Base-by-base conservation (phyloP, 352 stramenopile genomes). In the Thalassiosira exigua region DNA sequence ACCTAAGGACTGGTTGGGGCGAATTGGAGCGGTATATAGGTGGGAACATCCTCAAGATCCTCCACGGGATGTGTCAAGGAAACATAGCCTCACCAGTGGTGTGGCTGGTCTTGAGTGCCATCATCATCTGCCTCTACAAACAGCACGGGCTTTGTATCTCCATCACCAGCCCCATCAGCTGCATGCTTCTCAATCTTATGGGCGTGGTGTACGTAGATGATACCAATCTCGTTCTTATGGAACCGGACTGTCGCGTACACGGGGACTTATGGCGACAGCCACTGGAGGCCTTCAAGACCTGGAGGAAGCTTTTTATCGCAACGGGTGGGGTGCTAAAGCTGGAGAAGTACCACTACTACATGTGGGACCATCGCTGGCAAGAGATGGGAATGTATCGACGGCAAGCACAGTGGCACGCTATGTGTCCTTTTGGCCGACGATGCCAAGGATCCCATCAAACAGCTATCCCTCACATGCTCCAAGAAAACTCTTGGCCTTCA, bases 1-100 rank as follows among this genome's bases (percentile, higher is more conserved):
- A 59, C 29, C 60, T 65, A 36, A 52, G 62, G 0, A 80, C 62
- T 5, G 51, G 22, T 24, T n/a, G 21, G 12, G 70, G 62, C 3
- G 62, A 68, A 11, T 80, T 42, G 0, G 19, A 27, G 1, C 44
- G 32, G 1, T 69, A 52, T 21, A 57, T 69, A n/a, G 61, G 70
- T n/a, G 70, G 60, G 4, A 3, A 59, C 21, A 2, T 29, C 1
- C 22, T 24, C n/a, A 14, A 12, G 4, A 4, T 29, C 22, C 19
- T 59, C 19, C 73, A 82, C 44, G 73, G 73, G 0, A 26, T 78
- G 7, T 72, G 73, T 22, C 73, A 81, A 58, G 73, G 73, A 2
- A 81, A 77, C 51, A 57, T 62, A 5, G 66, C 56, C 0, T 61
- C 73, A 24, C 73, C 73, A n/a, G 42, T 48, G 26, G 32, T 21